Percentiles rank a stretch among this genome's conserved stretches.
Evolutionary conservation across 495 filamentous ascomycete genomes (phyloP).

Genomic region (Hypoxylon crocopeplum): DNA sequence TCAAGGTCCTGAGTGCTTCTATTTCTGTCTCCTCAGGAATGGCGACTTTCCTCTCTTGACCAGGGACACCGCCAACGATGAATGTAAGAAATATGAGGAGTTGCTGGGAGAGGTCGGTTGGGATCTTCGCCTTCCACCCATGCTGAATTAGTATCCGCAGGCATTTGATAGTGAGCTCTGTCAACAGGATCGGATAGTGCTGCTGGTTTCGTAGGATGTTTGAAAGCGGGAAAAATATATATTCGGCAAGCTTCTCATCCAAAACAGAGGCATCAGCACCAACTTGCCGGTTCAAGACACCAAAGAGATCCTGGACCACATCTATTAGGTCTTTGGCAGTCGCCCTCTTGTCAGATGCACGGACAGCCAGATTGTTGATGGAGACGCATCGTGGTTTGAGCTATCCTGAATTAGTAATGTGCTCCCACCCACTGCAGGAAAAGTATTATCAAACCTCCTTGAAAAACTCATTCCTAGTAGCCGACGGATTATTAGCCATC

Average conservation of each 20-base stretch:
- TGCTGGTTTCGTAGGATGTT: conserved; percentile 83
- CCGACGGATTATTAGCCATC: conserved; percentile 33
- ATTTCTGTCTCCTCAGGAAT: conserved; percentile 73
- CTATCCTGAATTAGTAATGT: conserved; percentile 48
- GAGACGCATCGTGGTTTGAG: conserved; percentile 80
- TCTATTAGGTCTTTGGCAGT: conserved; percentile 61
- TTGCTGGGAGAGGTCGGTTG: conserved; percentile 76
- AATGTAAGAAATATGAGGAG: conserved; percentile 85
- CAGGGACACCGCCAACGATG: conserved; percentile 73
- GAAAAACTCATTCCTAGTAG: conserved; percentile 50
- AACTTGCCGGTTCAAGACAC: conserved; percentile 59
- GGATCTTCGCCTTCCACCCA: conserved; percentile 76
- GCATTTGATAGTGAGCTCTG: conserved; percentile 78
- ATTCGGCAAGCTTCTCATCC: conserved; percentile 87
- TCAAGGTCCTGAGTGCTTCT: conserved; percentile 55
- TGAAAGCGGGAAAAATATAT: conserved; percentile 90
- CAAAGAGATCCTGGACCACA: conserved; percentile 61
- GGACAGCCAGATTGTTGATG: conserved; percentile 73
- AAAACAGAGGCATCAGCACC: conserved; percentile 59
- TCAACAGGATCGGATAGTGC: conserved; percentile 69
- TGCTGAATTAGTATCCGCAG: conserved; percentile 72
- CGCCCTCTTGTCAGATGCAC: conserved; percentile 60
- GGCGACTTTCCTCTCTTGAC: conserved; percentile 52
- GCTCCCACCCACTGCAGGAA: neutral
- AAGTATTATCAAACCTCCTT: conserved; percentile 41